Evolutionary conservation across 2,329 filamentous ascomycete species (phyloP), one percentile per base, ranked within the genome.

Genomic region (Colletotrichum caudatum): DNA sequence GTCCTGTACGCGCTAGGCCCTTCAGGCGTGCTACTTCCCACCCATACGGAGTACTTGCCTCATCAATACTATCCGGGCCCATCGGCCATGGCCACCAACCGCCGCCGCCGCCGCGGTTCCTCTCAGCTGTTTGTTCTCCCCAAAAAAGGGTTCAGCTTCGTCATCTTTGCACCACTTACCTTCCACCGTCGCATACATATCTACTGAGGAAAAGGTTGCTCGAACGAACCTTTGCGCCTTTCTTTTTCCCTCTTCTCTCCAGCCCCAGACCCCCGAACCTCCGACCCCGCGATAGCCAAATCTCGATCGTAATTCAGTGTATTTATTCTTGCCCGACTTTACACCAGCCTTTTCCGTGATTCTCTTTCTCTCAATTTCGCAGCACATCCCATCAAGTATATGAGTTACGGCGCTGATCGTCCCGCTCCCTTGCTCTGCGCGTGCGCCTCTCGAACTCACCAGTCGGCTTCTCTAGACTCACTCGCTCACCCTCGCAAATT

Each of bases 131-230:
- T 48, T 29, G 46, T 57, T 46, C 37, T 51, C 44, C 69, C 59
- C 53, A 48, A 64, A 46, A 64, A 14, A 58, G 39, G 26, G 56
- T 41, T 50, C 65, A 69, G 59, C 66, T 61, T 64, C 69, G 69
- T 72, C 69, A 72, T 72, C 54, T 72, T 69, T 64, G 54, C 60
- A 72, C 44, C 53, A 59, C 60, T n/a, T 50, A 33, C 41, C 53
- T 12, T 37, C 37, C 48, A 39, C 56, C 63, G 60, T 33, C 57
- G 20, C 29, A 8, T 39, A 29, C 18, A 71, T 39, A 37, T 58
- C 44, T 44, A 48, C 41, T 26, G 26, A 64, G 50, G 33, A 41
- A 29, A 63, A 69, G 53, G 66, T 18, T 60, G 54, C 63, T 60
- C 29, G 11, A 54, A 23, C 20, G 3, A 26, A 37, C 20, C 46